Base-by-base conservation (phyloP, 2,329 filamentous ascomycete species). In the Pseudogymnoascus sp. region DNA sequence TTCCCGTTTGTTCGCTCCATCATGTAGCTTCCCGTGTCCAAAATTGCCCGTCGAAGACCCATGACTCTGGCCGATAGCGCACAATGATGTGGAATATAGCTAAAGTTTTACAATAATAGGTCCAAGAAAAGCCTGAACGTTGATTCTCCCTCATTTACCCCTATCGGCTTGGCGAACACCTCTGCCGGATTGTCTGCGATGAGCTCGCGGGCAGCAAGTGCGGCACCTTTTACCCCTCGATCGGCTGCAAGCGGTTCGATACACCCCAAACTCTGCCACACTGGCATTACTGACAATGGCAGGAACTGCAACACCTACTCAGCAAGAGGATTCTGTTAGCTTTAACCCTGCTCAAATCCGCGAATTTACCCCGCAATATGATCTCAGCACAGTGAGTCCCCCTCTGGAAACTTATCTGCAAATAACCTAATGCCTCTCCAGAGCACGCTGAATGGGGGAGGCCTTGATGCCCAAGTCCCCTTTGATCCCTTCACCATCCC, bases 131-230 rank as follows among this genome's bases (percentile, higher is more conserved):
- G 88, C 28, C 81, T 99, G 67, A 99, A 96, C 74, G 94, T 96
- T 70, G 94, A 97, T 70, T 97, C 94, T 7, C 93, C 94, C 11
- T 90, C 93, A 57, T 99, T 99, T 73, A 97, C 91, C 0, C 93
- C 93, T 5, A 78, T 83, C 12, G 77, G 73, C 62, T 68, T 80
- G 43, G 70, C 81, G 43, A 58, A 58, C 57, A 74, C 76, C 22
- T 75, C 77, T 1, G 71, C 76, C 22, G 91, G 91, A 74, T 88
- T 88, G 69, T 82, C 87, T 8, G 87, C 69, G 7, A 92, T 97
- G 65, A 94, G 92, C 6, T 90, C 92, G 1, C 92, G 95, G 74
- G 89, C 90, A 61, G 92, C 89, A n/a, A 94, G 84, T 72, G 94
- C 93, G 20, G 89, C 91, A 18, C 86, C 90, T 4, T 95, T 95